Conservation (phyloP, 352 stramenopile species). For the Thalassiosira gravida region DNA sequence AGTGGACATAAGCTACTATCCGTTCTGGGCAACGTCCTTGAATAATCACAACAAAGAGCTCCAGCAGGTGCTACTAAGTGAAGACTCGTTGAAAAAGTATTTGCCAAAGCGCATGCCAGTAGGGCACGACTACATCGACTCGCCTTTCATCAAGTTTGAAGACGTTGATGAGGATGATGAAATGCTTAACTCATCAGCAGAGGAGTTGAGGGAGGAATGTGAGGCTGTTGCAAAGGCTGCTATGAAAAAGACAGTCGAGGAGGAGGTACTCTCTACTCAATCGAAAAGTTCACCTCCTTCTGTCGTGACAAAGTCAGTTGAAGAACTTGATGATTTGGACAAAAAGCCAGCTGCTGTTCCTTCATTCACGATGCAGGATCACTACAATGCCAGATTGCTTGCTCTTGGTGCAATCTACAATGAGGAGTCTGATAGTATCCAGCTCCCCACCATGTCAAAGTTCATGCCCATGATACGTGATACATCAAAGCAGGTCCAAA, state of each 20-base stretch:
- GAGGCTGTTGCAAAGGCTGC: background rate
- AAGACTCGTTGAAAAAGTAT: slow-evolving; percentile 5
- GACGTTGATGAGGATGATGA: slow-evolving; percentile 6
- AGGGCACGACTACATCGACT: slow-evolving; percentile 1
- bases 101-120: background rate
- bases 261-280: too few relatives aligned
- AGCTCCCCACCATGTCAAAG: background rate
- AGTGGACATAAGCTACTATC: background rate
- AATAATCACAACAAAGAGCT: background rate
- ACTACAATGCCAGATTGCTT: background rate
- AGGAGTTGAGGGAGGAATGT: slow-evolving; percentile 2
- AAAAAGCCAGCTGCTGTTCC: too few relatives aligned
- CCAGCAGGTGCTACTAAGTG: background rate
- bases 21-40: background rate
- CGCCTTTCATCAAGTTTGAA: slow-evolving; percentile 2
- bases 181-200: background rate
- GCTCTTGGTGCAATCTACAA: background rate
- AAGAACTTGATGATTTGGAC: too few relatives aligned
- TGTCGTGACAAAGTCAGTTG: too few relatives aligned
- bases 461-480: background rate
- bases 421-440: background rate
- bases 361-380: too few relatives aligned
- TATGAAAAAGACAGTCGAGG: too few relatives aligned
- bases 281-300: too few relatives aligned
- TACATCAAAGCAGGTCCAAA: background rate